phyloP scores from a whole-genome alignment of 768 basidiomycete genomes.

The Leccinum rimulosum region DNA sequence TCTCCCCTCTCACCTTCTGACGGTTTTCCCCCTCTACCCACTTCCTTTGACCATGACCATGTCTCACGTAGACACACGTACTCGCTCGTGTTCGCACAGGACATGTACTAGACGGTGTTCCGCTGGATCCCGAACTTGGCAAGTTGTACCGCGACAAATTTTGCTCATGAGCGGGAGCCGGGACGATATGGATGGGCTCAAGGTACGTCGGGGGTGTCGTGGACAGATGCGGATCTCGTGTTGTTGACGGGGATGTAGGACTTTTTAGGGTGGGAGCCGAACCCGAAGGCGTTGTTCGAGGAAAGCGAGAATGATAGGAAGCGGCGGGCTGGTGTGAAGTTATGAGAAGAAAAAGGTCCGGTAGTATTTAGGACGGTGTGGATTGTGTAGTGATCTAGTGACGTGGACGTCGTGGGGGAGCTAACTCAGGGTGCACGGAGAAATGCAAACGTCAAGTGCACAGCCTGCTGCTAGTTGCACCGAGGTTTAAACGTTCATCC shows the following conservation, averaged over 20 bases:
- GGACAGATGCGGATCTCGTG: background rate
- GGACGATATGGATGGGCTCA: background rate
- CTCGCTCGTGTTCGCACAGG: background rate
- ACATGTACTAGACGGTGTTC: background rate
- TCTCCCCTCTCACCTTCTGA: too few species aligned
- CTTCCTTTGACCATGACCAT: too few species aligned
- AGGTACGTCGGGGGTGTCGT: background rate
- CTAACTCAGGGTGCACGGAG: too few species aligned
- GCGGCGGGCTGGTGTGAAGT: background rate
- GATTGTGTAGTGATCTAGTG: background rate
- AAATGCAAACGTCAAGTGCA: background rate
- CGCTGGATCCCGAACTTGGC: background rate
- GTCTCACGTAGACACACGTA: background rate
- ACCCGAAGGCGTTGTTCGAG: background rate
- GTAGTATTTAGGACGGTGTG: too few species aligned
- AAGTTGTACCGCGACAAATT: background rate
- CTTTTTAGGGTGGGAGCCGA: background rate
- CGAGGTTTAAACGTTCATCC: too few species aligned
- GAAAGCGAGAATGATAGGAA: background rate
- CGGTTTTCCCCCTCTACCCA: too few species aligned
- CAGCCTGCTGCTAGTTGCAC: too few species aligned
- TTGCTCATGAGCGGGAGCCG: background rate
- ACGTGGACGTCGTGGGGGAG: background rate
- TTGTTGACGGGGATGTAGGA: background rate
- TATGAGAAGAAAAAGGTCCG: background rate